Evolutionary conservation across 352 stramenopile genomes (phyloP).

Genomic region (Globisporangium rhizosaccharum): DNA sequence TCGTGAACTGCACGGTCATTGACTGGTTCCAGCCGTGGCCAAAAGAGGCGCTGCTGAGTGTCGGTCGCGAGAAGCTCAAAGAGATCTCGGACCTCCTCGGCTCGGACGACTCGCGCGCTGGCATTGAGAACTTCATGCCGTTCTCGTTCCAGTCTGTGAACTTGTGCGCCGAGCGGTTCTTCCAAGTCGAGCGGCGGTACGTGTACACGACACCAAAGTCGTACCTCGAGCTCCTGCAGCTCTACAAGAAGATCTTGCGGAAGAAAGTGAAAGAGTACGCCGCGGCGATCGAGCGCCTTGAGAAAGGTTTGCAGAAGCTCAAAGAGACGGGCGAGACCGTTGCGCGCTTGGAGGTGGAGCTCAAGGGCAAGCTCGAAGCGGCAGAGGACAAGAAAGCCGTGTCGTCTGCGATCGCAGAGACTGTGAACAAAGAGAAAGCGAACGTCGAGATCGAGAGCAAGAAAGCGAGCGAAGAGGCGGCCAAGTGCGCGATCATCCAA

Average conservation of each 20-base stretch:
- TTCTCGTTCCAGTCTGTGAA: constrained; percentile 95
- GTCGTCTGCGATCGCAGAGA: constrained; percentile 92
- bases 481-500: constrained; percentile 92
- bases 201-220: constrained; percentile 96
- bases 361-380: constrained; percentile 94
- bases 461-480: constrained; percentile 89
- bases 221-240: constrained; percentile 92
- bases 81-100: constrained; percentile 83
- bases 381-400: constrained; percentile 95
- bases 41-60: constrained; percentile 89
- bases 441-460: constrained; percentile 94
- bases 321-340: constrained; percentile 92
- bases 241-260: constrained; percentile 92
- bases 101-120: constrained; percentile 62
- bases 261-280: constrained; percentile 90
- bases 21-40: constrained; percentile 94
- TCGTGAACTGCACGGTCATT: constrained; percentile 96
- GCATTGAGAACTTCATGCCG: constrained; percentile 95
- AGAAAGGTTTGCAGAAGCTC: constrained; percentile 91
- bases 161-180: constrained; percentile 87
- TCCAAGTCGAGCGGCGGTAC: constrained; percentile 84
- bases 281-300: constrained; percentile 85
- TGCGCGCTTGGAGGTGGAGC: constrained; percentile 89
- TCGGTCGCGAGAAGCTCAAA: constrained; percentile 86
- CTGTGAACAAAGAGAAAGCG: constrained; percentile 93